Percentiles rank a stretch among this genome's conserved stretches.
Evolutionary conservation across 306 rosid species (phyloP).

Genomic region (Trichosanthes cucumerina): DNA sequence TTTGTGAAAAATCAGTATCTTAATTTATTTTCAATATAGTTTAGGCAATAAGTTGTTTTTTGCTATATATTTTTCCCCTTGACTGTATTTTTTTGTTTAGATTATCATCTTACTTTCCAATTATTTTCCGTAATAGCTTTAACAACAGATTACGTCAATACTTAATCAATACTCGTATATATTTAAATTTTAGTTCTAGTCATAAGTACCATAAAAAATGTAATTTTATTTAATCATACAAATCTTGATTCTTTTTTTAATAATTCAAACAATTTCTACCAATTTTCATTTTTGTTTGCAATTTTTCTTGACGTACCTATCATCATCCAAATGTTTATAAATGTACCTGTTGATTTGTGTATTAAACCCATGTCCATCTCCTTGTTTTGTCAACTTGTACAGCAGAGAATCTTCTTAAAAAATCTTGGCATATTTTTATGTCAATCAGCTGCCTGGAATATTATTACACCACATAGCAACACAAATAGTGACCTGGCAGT

Average conservation of each 20-base stretch:
- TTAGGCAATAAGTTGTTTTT: neutral
- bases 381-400: neutral
- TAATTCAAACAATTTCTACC: neutral
- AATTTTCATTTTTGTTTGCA: neutral
- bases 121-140: no score
- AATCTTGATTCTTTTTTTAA: neutral
- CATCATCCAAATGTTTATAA: neutral
- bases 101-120: neutral
- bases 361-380: neutral
- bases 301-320: neutral
- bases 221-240: neutral
- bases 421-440: neutral
- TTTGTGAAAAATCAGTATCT: neutral
- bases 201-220: no score
- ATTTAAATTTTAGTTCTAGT: neutral
- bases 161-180: neutral
- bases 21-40: neutral
- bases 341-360: no score
- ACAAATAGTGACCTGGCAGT: neutral
- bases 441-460: neutral
- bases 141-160: neutral
- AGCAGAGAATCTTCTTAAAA: neutral
- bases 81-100: rapidly evolving
- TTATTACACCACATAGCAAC: neutral
- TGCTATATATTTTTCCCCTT: neutral